Evolutionary conservation across 2,329 filamentous ascomycete genomes (phyloP).

Genomic region (Mollisiaceae sp.): DNA sequence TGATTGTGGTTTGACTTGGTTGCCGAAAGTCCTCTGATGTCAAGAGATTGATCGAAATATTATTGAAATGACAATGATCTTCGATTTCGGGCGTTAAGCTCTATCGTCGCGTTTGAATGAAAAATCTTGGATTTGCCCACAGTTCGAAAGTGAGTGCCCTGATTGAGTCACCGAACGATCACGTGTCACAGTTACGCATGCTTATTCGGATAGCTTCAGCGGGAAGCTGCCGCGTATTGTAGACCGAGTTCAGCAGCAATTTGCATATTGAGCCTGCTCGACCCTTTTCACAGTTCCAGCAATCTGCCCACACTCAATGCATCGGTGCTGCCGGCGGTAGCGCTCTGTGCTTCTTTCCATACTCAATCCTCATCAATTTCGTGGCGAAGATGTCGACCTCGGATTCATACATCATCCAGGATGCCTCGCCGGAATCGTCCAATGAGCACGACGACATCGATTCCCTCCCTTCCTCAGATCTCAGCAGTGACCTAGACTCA

Average conservation of each 20-base stretch:
- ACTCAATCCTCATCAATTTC: not conserved
- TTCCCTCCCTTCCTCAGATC: conserved; percentile 65
- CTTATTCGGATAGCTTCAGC: not conserved
- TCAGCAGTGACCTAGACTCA: conserved; percentile 57
- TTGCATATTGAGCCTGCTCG: conserved; percentile 5
- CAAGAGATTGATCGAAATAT: not conserved
- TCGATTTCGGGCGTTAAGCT: conserved; percentile 15
- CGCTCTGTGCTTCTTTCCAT: conserved; percentile 31
- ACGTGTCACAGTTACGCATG: conserved; percentile 17
- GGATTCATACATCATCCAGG: conserved; percentile 40
- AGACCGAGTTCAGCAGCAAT: not conserved
- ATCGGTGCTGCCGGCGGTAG: conserved; percentile 37
- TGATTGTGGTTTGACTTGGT: conserved; percentile 49
- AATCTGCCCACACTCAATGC: conserved; percentile 33
- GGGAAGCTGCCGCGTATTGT: not conserved
- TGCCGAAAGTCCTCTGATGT: conserved; percentile 12
- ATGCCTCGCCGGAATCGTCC: conserved; percentile 54
- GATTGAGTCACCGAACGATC: conserved; percentile 20
- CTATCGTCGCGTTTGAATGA: conserved; percentile 10
- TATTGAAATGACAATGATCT: conserved; percentile 1
- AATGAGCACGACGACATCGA: conserved; percentile 65
- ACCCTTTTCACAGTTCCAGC: conserved; percentile 7
- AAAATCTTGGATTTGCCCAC: conserved; percentile 11
- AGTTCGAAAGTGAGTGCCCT: conserved; percentile 16
- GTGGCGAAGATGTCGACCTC: conserved; percentile 38